Percentiles rank a stretch among this genome's conserved stretches.
Evolutionary conservation across 2,329 filamentous ascomycete genomes (phyloP).

Genomic region (Colletotrichum sansevieriae): DNA sequence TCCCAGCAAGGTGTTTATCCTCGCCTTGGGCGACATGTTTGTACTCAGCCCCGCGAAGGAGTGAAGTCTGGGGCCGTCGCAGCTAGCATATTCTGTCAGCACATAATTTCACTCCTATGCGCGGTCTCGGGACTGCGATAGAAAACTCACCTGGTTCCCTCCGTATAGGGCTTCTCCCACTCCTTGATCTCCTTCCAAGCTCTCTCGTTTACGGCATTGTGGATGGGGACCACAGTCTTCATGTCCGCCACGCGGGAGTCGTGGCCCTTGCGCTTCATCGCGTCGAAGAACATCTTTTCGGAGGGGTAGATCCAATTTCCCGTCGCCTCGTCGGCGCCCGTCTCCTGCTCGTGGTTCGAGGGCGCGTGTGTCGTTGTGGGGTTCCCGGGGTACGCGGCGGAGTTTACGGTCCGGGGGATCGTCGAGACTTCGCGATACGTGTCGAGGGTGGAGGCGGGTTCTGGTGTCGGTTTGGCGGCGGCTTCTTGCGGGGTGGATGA

Average conservation of each 20-base stretch:
- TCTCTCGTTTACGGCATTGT: conserved; percentile 98
- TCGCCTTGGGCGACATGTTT: conserved; percentile 83
- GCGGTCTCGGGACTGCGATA: background rate
- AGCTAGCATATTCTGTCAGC: conserved; percentile 48
- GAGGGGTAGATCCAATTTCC: conserved; percentile 99
- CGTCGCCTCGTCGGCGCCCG: conserved; percentile 73
- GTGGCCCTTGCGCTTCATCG: conserved; percentile 92
- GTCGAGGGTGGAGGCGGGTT: conserved; percentile 60
- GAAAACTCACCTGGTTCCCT: conserved; percentile 65
- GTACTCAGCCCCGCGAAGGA: conserved; percentile 82
- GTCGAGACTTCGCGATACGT: conserved; percentile 80
- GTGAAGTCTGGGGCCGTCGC: conserved; percentile 84
- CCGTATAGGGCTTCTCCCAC: conserved; percentile 82
- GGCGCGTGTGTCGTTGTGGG: conserved; percentile 21
- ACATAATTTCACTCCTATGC: background rate
- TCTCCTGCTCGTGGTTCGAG: conserved; percentile 84
- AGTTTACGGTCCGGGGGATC: conserved; percentile 75
- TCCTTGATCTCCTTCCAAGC: conserved; percentile 92
- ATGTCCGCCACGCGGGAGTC: conserved; percentile 80
- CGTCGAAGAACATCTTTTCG: conserved; percentile 97
- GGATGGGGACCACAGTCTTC: conserved; percentile 93
- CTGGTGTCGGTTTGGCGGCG: conserved; percentile 32
- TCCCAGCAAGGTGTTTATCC: conserved; percentile 86
- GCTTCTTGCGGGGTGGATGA: conserved; percentile 46
- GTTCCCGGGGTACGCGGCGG: conserved; percentile 47